Evolutionary conservation across 1,139 yeast genomes (phyloP).

Genomic region (Kodamaea sp.): DNA sequence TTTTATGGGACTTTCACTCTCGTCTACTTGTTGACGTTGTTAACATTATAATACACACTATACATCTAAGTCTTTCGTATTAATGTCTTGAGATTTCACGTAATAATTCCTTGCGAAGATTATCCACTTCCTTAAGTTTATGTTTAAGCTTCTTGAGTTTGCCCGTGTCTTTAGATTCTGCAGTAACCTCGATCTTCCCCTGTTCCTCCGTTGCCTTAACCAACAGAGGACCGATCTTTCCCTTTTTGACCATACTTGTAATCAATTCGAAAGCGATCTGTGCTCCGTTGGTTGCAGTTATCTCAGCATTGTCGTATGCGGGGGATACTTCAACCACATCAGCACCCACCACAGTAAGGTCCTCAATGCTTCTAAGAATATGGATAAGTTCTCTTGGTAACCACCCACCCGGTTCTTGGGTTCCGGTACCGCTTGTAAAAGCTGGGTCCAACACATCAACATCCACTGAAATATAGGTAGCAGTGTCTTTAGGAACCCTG

Average conservation of each 20-base stretch:
- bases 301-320: constrained; percentile 68
- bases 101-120: constrained; percentile 14
- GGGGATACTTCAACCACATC: constrained; percentile 82
- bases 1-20: too few relatives aligned
- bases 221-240: constrained; percentile 18
- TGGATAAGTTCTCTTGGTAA: constrained; percentile 72
- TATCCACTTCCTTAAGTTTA: constrained; percentile 19
- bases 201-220: not conserved
- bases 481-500: constrained; percentile 54
- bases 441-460: constrained; percentile 84
- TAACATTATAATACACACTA: too few relatives aligned
- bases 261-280: constrained; percentile 71
- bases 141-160: constrained; percentile 4
- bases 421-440: constrained; percentile 80
- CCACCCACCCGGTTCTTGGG: constrained; percentile 83
- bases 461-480: constrained; percentile 73
- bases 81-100: too few relatives aligned
- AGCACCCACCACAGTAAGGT: constrained; percentile 68
- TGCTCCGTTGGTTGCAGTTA: constrained; percentile 76
- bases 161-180: not conserved
- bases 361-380: constrained; percentile 58
- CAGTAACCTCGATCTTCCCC: not conserved
- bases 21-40: too few relatives aligned
- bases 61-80: too few relatives aligned
- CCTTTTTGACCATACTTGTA: constrained; percentile 73